Conservation (phyloP, 164 flowering plant genomes). For the Santalum album region DNA sequence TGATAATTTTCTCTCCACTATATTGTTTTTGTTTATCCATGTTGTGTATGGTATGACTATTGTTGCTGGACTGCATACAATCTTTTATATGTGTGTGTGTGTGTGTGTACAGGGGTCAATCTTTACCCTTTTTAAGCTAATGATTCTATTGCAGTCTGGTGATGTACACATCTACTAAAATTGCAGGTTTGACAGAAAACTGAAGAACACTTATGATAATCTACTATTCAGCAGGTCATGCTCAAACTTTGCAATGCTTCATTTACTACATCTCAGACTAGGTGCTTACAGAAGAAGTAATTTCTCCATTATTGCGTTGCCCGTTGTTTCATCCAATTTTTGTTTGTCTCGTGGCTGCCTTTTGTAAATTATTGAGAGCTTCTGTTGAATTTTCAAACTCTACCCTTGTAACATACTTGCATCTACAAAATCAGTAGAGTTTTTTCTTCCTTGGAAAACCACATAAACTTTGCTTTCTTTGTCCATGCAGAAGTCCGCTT, state of each 20-base stretch:
- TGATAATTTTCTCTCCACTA: too few species aligned
- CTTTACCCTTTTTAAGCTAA: too few species aligned
- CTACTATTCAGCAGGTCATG: constrained; percentile 92
- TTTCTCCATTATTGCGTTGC: too few species aligned
- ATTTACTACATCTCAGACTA: background rate
- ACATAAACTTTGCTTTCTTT: background rate
- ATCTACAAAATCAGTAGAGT: background rate
- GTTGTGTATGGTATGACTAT: too few species aligned
- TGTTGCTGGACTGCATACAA: too few species aligned
- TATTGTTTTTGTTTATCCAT: too few species aligned
- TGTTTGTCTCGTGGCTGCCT: background rate
- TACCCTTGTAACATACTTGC: background rate
- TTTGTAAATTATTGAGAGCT: background rate
- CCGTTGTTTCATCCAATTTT: too few species aligned
- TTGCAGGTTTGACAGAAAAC: constrained; percentile 94
- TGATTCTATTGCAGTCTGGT: background rate
- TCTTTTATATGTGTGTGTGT: too few species aligned
- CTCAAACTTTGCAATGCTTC: background rate
- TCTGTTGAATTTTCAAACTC: background rate
- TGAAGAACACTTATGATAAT: constrained; percentile 90
- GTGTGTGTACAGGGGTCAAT: too few species aligned
- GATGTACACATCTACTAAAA: background rate
- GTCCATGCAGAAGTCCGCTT: constrained; percentile 74
- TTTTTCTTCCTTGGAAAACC: background rate
- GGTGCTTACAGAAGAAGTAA: background rate